These are phyloP conservation scores for Citrus sp. DNA, from an alignment of 345 rosid species.

Conservation along the genomic window DNA sequence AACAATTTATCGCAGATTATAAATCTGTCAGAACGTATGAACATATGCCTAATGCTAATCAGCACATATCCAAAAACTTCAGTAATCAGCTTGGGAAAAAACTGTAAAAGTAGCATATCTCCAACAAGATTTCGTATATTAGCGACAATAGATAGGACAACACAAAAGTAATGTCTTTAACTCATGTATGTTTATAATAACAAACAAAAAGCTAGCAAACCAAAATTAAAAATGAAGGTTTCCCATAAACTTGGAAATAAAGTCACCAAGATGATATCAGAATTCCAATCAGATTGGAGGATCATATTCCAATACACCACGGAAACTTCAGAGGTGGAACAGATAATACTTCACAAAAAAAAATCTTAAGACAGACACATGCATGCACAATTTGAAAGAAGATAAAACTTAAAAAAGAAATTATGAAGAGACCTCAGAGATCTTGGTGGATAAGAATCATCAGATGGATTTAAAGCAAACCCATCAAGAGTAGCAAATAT, in stretches of 20 bases:
- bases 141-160: too few species aligned
- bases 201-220: not conserved
- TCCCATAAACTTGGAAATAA: not conserved
- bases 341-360: not conserved
- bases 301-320: not conserved
- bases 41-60: not conserved
- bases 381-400: not conserved
- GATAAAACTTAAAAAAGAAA: not conserved
- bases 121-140: not conserved
- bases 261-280: not conserved
- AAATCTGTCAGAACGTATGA: not conserved
- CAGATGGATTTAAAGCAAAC: not conserved
- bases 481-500: conserved; percentile 16
- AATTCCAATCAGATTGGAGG: not conserved
- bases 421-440: not conserved
- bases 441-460: conserved; percentile 2
- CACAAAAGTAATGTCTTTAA: not conserved
- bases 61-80: not conserved
- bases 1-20: not conserved
- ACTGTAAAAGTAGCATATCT: not conserved
- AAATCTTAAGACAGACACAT: not conserved
- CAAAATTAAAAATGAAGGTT: not conserved
- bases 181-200: not conserved
- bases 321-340: too few species aligned
- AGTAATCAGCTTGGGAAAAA: not conserved